These are phyloP conservation scores for Backusella tarrabulga DNA, from an alignment of 192 early-diverging fungal genomes.

Conservation along the genomic window DNA sequence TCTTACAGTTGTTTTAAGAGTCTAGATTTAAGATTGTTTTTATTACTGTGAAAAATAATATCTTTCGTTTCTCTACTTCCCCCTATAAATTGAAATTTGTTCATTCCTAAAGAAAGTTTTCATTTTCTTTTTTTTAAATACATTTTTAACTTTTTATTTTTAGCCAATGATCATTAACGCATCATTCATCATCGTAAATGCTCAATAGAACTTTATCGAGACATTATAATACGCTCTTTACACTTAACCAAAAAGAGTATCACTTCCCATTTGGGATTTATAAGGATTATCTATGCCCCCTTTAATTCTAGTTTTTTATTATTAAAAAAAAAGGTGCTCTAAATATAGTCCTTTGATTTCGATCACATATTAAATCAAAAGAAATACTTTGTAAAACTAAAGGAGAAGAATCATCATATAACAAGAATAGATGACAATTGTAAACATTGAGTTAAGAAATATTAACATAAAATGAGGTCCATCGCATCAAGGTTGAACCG, in stretches of 20 bases:
- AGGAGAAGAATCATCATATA: not conserved
- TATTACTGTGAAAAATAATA: not conserved
- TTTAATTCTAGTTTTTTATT: not conserved
- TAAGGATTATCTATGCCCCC: not conserved
- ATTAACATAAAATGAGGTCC: not conserved
- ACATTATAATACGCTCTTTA: not conserved
- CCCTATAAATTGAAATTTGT: not conserved
- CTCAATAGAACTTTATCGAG: not conserved
- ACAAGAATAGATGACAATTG: not conserved
- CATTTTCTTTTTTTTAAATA: not conserved
- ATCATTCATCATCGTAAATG: not conserved
- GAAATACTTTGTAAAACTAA: not conserved
- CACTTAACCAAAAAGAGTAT: not conserved
- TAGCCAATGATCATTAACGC: not conserved
- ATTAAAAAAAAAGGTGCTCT: not conserved
- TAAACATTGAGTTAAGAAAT: not conserved
- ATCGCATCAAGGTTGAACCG: not conserved
- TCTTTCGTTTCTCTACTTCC: not conserved
- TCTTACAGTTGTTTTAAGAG: not conserved
- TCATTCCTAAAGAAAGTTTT: not conserved
- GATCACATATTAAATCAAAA: not conserved
- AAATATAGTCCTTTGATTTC: not conserved
- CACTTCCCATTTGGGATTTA: not conserved
- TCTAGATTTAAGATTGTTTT: not conserved
- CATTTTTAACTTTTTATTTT: not conserved